These are phyloP conservation scores for Pyricularia grisea DNA, from an alignment of 2,329 filamentous ascomycete species.

Conservation along the genomic window DNA sequence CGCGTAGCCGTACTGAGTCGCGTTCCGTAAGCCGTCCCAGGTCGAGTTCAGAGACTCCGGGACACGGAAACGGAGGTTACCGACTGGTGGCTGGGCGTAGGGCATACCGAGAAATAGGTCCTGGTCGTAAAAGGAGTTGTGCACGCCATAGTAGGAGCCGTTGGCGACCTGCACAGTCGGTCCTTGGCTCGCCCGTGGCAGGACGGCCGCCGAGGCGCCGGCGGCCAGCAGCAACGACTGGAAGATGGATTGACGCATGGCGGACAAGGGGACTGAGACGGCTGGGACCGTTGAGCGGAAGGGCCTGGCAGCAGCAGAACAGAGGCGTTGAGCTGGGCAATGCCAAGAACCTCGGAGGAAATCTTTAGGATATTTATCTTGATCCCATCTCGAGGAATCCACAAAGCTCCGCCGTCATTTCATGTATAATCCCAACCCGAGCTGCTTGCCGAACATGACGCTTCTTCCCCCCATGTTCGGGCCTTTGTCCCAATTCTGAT, in stretches of 20 bases:
- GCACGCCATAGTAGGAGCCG: conserved; percentile 25
- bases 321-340: background rate
- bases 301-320: background rate
- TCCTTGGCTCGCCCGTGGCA: background rate
- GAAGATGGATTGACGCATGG: background rate
- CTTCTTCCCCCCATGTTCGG: background rate
- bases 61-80: conserved; percentile 26
- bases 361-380: background rate
- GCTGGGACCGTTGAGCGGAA: background rate
- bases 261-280: background rate
- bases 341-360: background rate
- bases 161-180: conserved; percentile 16
- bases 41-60: conserved; percentile 23
- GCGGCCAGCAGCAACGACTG: background rate
- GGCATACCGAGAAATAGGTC: conserved; percentile 47
- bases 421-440: background rate
- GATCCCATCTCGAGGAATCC: background rate
- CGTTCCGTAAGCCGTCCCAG: conserved; percentile 30
- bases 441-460: background rate
- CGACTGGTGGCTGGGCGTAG: conserved; percentile 33
- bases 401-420: background rate
- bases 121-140: conserved; percentile 26
- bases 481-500: background rate
- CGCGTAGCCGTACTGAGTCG: conserved; percentile 32
- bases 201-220: background rate